phyloP scores from a whole-genome alignment of 108 stramenopile species.

The Skeletonema marinoi region DNA sequence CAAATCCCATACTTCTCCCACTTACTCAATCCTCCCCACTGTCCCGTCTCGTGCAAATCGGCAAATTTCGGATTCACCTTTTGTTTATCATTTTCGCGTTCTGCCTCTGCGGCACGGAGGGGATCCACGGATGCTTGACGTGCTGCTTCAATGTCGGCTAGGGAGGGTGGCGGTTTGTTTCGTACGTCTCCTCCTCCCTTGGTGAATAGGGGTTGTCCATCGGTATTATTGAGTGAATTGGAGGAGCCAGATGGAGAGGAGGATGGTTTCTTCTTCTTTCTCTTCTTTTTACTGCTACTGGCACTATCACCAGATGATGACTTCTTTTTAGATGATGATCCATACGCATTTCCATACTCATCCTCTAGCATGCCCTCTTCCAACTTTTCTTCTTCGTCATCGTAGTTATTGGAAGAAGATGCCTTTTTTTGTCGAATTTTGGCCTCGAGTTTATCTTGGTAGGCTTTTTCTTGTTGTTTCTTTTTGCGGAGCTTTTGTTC shows the following conservation, averaged over 20 bases:
- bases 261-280: not conserved
- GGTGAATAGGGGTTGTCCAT: slow-evolving; percentile 9
- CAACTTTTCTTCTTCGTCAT: not conserved
- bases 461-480: slow-evolving; percentile 6
- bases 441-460: slow-evolving; percentile 5
- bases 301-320: not conserved
- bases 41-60: slow-evolving; percentile 34
- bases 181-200: slow-evolving; percentile 36
- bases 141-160: not conserved
- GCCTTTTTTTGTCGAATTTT: slow-evolving; percentile 23
- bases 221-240: not conserved
- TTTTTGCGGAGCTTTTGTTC: slow-evolving; percentile 14
- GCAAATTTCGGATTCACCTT: slow-evolving; percentile 21
- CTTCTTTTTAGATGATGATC: too few species aligned
- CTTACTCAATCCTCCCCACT: slow-evolving; percentile 27
- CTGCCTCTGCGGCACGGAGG: slow-evolving; percentile 17
- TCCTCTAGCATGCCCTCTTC: not conserved
- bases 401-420: not conserved
- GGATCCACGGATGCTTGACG: slow-evolving; percentile 5
- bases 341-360: not conserved
- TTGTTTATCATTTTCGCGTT: slow-evolving; percentile 6
- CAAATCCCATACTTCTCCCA: slow-evolving; percentile 34
- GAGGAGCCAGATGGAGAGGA: not conserved
- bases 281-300: not conserved
- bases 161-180: slow-evolving; percentile 14